Percentiles rank a stretch among this genome's conserved stretches.
Conservation (phyloP, 2,329 filamentous ascomycete species). For the Colletotrichum sp. region DNA sequence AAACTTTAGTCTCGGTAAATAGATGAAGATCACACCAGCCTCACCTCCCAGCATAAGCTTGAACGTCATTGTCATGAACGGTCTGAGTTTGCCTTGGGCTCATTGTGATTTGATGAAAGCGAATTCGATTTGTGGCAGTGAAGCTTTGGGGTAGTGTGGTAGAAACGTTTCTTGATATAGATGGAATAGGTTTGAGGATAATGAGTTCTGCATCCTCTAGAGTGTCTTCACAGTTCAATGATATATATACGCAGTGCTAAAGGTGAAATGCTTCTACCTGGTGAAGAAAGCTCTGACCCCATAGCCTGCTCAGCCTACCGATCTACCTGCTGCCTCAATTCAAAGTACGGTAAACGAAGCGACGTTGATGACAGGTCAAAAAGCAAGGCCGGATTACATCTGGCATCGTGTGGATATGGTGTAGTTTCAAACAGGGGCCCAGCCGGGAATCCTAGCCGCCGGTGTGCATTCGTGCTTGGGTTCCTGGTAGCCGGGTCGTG, state of each 20-base stretch:
- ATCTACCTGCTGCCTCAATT: background rate
- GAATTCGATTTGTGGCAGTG: background rate
- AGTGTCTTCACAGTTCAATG: background rate
- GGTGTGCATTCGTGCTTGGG: background rate
- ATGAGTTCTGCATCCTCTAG: background rate
- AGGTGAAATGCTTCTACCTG: background rate
- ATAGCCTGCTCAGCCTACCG: background rate
- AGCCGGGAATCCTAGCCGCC: background rate
- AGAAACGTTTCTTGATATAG: background rate
- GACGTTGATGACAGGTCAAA: background rate
- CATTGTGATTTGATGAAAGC: background rate
- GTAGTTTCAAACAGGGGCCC: background rate
- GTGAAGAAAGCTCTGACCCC: background rate
- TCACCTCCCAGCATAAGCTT: background rate
- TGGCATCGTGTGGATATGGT: background rate
- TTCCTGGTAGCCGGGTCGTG: background rate
- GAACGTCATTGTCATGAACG: background rate
- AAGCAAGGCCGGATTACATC: background rate
- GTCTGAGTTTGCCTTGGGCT: background rate
- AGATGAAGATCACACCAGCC: background rate
- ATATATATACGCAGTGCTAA: background rate
- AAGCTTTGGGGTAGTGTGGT: background rate
- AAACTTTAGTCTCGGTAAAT: background rate
- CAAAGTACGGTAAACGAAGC: background rate
- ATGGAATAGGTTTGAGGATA: background rate